These are phyloP conservation scores for Tricholoma flavovirens DNA, from an alignment of 768 basidiomycete species.

Conservation along the genomic window DNA sequence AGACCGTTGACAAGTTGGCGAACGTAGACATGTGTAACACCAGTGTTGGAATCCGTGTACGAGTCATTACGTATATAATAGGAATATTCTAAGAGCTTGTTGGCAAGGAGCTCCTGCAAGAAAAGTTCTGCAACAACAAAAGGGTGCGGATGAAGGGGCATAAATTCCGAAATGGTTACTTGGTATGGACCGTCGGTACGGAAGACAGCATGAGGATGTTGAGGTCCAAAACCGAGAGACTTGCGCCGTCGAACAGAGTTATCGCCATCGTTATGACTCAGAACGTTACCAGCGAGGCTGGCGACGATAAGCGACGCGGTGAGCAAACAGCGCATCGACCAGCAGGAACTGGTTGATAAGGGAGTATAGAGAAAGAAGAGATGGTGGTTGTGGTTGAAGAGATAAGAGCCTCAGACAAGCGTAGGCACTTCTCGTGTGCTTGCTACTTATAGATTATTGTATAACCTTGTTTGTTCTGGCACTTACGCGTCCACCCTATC, in stretches of 20 bases:
- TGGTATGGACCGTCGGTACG: constrained; percentile 42
- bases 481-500: too few relatives aligned
- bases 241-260: constrained; percentile 51
- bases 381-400: constrained; percentile 5
- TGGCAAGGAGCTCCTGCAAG: constrained; percentile 42
- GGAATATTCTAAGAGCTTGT: constrained; percentile 30
- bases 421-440: not conserved
- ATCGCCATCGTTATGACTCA: constrained; percentile 34
- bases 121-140: constrained; percentile 59
- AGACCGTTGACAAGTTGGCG: constrained; percentile 81
- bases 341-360: too few relatives aligned
- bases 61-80: constrained; percentile 75
- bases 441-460: constrained; percentile 16
- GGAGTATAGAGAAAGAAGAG: not conserved
- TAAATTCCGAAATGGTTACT: constrained; percentile 40
- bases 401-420: constrained; percentile 12
- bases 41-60: constrained; percentile 81
- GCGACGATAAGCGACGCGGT: constrained; percentile 57
- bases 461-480: constrained; percentile 15
- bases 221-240: constrained; percentile 86
- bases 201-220: constrained; percentile 68
- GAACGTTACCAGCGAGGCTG: constrained; percentile 51
- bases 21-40: constrained; percentile 86
- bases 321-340: constrained; percentile 57
- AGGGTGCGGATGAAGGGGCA: constrained; percentile 36